Base-by-base conservation (phyloP, 768 basidiomycete species). In the Mycena chlorophos region DNA sequence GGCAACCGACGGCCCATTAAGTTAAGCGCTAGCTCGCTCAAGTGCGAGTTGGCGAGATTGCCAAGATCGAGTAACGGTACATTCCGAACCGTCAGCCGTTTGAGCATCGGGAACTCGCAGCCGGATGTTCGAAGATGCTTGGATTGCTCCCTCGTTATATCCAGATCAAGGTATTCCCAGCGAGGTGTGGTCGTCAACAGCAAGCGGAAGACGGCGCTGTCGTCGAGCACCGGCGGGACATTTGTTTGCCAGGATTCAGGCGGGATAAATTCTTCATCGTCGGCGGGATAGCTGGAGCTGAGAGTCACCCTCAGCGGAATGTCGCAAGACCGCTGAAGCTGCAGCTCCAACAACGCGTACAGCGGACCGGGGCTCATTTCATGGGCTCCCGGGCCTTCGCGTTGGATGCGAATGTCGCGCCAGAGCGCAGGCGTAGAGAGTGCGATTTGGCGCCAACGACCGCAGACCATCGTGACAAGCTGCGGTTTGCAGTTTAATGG, bases 41-140 rank as follows among this genome's bases (percentile, higher is more conserved):
- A 52, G 48, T 55, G 54, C 1, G 61, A 47, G 3, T 51, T 53
- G 4, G 51, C 49, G 16, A 62, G 54, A 23, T 58, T 62, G 22
- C 57, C 61, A 3, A 62, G 52, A 3, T 52, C 47, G 4, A 59
- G 42, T 3, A 51, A 51, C 5, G 51, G 38, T 10, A 27, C 14
- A 4, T 5, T 16, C 4, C 38, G 50, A 5, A 59, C 26, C 3
- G 37, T 37, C 17, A 59, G 50, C 1, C n/a, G 25, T 39, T 52
- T 52, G 26, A 59, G 16, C 3, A 49, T 29, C 6, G 58, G 54
- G 13, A 59, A 59, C 22, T 25, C 23, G 51, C 39, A 34, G 12
- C 20, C 16, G 23, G 46, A 51, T 20, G 26, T 8, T 12, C 22
- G 38, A 16, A 55, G 14, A 3, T 17, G n/a, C 23, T 29, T 26